Evolutionary conservation across 345 rosid species (phyloP).

Genomic region (Conringia planisiliqua): DNA sequence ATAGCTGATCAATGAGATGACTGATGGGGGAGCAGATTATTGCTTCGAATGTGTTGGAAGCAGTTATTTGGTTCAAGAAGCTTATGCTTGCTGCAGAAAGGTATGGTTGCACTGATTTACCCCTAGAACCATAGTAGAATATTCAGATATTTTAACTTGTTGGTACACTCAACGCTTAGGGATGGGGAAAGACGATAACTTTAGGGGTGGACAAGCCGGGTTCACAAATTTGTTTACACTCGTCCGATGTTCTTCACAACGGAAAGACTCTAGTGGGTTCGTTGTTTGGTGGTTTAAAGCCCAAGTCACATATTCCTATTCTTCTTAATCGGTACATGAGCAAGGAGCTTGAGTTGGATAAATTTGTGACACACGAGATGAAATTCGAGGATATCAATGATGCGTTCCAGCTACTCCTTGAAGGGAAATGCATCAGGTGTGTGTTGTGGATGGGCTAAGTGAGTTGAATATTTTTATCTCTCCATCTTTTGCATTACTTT

Average conservation of each 20-base stretch:
- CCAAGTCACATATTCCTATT: conserved; percentile 78
- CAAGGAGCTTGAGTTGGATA: conserved; percentile 71
- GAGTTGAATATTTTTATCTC: not conserved
- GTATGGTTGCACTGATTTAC: conserved; percentile 30
- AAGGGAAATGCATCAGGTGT: conserved; percentile 65
- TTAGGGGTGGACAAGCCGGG: conserved; percentile 79
- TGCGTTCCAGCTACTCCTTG: conserved; percentile 56
- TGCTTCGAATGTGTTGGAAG: conserved; percentile 78
- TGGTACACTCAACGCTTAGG: conserved; percentile 36
- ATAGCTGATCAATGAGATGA: conserved; percentile 63
- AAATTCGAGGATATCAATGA: conserved; percentile 67
- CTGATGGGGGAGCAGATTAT: conserved; percentile 76
- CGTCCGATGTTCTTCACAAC: conserved; percentile 51
- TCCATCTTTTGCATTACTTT: not conserved
- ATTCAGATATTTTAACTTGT: not conserved
- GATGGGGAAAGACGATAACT: conserved; percentile 87
- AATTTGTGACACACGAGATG: conserved; percentile 80
- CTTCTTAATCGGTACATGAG: conserved; percentile 59
- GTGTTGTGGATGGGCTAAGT: conserved; percentile 69
- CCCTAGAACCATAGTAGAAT: not conserved
- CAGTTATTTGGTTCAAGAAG: conserved; percentile 57
- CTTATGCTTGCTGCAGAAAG: conserved; percentile 67
- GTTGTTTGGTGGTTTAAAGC: conserved; percentile 77
- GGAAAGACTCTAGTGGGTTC: conserved; percentile 62
- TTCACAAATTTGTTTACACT: conserved; percentile 43